Evolutionary conservation across 495 filamentous ascomycete species (phyloP), one percentile per base, ranked within the genome.

Genomic region (Daldinia vernicosa): DNA sequence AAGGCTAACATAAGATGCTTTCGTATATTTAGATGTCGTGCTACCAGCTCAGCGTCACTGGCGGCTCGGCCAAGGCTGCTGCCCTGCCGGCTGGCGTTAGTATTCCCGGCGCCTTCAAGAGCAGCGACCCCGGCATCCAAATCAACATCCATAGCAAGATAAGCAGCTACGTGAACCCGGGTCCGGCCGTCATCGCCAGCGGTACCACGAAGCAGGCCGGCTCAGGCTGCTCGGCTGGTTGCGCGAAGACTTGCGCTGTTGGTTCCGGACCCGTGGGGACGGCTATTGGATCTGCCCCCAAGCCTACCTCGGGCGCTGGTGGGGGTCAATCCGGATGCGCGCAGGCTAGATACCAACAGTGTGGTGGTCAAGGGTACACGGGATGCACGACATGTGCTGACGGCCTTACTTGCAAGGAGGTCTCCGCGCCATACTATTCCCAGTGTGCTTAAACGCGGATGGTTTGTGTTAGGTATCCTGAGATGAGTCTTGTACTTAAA

Each of bases 301-400:
- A 68, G 39, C 66, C 69, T 4, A 67, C 63, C 9, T 69, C 71
- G 1, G 63, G 68, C 7, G 66, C 61, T 19, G 66, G 66, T 2
- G 66, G 66, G 6, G 53, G 53, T 3, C 54, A 60, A 11, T 37
- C 50, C 8, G 69, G 59, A 2, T 78, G 79, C 5, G 74, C 75
- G 12, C 69, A 79, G 51, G 61, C 78, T 0, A 70, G 67, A 39
- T 81, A 72, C 56, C 59, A 76, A 35, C 84, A 86, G 70, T 87
- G 84, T 66, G 84, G 84, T 28, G 84, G 84, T 15, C 72, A 72
- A 30, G 83, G 82, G 47, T 85, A 71, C 60, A 80, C 67, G 6
- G 83, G 82, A 50, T 78, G 81, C 63, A 84, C 79, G 32, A 22
- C 68, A 2, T 85, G 83, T 76, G 76, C 77, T 45, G 60, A 63